A percentile compares a stretch with the other conserved stretches of the same genome.
Evolutionary conservation across 1,284 basidiomycete species (phyloP).

Genomic region (Melampsora larici-populina): DNA sequence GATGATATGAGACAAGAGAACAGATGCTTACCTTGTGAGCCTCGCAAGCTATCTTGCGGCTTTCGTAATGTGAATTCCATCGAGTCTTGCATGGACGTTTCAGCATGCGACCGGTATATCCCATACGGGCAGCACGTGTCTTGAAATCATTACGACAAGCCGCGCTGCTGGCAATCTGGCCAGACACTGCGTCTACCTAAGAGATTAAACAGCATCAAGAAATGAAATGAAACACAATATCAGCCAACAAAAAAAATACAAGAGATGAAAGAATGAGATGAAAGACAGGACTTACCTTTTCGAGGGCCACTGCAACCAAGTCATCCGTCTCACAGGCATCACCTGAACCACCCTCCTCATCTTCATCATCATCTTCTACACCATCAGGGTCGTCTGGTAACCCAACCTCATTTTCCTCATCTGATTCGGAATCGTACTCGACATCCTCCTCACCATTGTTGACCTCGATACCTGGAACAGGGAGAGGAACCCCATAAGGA

Average conservation of each 20-base stretch:
- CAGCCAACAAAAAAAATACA: no score
- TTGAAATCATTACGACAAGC: background rate
- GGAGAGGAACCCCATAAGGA: background rate
- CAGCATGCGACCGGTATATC: background rate
- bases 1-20: no score
- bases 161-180: background rate
- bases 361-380: no score
- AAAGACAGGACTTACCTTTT: background rate
- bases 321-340: background rate
- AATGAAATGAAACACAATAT: background rate
- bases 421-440: background rate
- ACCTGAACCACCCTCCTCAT: background rate
- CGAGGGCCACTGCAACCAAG: background rate
- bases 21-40: background rate
- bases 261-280: no score
- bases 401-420: background rate
- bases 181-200: no score
- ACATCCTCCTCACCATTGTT: background rate
- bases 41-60: background rate
- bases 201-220: background rate
- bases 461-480: background rate
- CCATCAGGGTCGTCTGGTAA: background rate
- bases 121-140: background rate
- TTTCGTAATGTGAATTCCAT: conserved; percentile 6
- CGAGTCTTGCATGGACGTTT: background rate